Base-by-base conservation (phyloP, 1,284 basidiomycete species). In the Pyrrhoderma lamaoense region DNA sequence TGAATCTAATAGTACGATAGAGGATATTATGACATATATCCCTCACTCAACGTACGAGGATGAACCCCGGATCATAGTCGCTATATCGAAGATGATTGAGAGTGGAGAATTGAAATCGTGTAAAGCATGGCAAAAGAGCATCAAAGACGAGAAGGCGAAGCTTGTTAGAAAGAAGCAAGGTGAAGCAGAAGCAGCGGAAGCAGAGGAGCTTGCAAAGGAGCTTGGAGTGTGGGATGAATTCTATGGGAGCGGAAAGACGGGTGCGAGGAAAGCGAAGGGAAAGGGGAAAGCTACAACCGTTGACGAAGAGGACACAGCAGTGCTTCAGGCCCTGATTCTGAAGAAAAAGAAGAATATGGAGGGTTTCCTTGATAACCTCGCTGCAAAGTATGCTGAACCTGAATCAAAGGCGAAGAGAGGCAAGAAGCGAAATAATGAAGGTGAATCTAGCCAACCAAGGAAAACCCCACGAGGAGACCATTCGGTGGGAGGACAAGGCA, bases 211-310 rank as follows among this genome's bases (percentile, higher is more conserved):
- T 19, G 93, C 93, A 0, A 89, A 83, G 60, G 90, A 93, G 59
- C 70, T 97, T 14, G 93, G 92, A 9, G 88, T 96, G 7, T 93
- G 91, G 86, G 93, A 96, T 54, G 92, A 96, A 64, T 94, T 97
- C 61, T 96, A 89, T 63, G 93, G 91, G 1, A 80, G 71, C 54
- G 91, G 87, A 3, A 86, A 85, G 67, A 71, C 77, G 16, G 81
- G 82, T 13, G 70, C 78, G 42, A 73, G 82, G 54, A 80, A 79
- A 60, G 70, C 69, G 40, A 81, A 80, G 53, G 75, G 70, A 1
- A 85, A 82, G 57, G 74, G 66, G 4, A 78, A 77, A 56, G 18
- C 37, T 21, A 60, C 47, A 18, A 55, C 62, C 45, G 56, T 62
- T 31, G 64, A 64, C 51, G 67, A 65, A 8, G 72, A 67, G 14